phyloP scores from a whole-genome alignment of 345 rosid species.

The Aethionema arabicum region DNA sequence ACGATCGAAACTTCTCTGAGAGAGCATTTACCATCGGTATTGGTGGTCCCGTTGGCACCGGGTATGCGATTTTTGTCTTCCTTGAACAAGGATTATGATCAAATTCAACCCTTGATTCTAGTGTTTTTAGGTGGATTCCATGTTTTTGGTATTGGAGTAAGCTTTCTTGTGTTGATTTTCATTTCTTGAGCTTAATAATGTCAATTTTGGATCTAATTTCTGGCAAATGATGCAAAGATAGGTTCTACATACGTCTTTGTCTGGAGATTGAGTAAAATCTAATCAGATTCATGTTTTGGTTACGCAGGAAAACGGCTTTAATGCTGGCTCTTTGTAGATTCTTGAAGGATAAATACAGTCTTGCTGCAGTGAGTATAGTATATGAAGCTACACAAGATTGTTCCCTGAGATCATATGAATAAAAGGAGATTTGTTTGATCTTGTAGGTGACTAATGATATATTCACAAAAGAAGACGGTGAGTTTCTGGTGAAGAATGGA shows the following conservation, averaged over 20 bases:
- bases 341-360: slow-evolving; percentile 87
- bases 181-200: neutral
- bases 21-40: slow-evolving; percentile 95
- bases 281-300: slow-evolving; percentile 17
- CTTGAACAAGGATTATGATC: neutral
- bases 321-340: slow-evolving; percentile 80
- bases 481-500: slow-evolving; percentile 87
- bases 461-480: slow-evolving; percentile 96
- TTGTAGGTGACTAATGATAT: slow-evolving; percentile 92
- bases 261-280: neutral
- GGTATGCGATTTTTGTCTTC: slow-evolving; percentile 45
- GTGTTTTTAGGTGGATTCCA: neutral
- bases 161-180: neutral
- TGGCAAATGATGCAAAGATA: too few relatives aligned
- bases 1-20: slow-evolving; percentile 71
- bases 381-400: neutral
- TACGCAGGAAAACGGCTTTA: slow-evolving; percentile 80
- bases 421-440: neutral
- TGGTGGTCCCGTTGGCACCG: slow-evolving; percentile 98
- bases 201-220: neutral
- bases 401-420: slow-evolving; percentile 6
- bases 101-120: neutral
- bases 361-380: slow-evolving; percentile 78
- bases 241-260: too few relatives aligned
- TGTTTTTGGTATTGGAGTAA: neutral